These are phyloP conservation scores for Carex pumila DNA, from an alignment of 176 grass and related monocot species.

Conservation along the genomic window DNA sequence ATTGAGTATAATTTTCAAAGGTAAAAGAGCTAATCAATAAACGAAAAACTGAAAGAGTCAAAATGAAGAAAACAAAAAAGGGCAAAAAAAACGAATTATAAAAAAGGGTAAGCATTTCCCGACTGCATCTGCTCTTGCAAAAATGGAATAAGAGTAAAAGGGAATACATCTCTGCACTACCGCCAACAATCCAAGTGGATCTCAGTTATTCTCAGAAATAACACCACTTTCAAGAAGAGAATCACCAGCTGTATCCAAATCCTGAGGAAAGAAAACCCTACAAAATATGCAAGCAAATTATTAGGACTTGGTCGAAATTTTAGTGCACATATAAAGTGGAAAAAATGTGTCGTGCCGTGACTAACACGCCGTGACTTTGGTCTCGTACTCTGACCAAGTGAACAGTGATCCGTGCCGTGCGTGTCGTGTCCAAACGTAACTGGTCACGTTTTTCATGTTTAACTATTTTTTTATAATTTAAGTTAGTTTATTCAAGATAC, in stretches of 20 bases:
- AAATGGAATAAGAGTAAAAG: not conserved
- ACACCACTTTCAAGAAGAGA: constrained; percentile 62
- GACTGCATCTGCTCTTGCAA: not conserved
- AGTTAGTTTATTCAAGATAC: no score
- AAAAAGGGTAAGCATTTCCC: not conserved
- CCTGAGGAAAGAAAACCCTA: constrained; percentile 91
- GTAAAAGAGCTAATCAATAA: not conserved
- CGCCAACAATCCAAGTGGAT: not conserved
- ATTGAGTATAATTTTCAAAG: not conserved
- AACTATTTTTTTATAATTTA: no score
- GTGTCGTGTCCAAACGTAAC: no score
- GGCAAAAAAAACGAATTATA: not conserved
- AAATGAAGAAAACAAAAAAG: not conserved
- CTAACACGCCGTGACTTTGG: no score
- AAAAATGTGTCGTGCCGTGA: no score
- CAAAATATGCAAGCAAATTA: constrained; percentile 20
- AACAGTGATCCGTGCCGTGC: no score
- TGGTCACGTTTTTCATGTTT: no score
- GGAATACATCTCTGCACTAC: not conserved
- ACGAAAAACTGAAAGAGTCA: not conserved
- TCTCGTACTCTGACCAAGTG: no score
- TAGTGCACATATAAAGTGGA: no score
- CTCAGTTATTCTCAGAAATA: constrained; percentile 32
- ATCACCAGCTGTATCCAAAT: constrained; percentile 63
- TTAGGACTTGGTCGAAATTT: not conserved